These are phyloP conservation scores for Venturia nashicola DNA, from an alignment of 2,329 filamentous ascomycete species.

Conservation along the genomic window DNA sequence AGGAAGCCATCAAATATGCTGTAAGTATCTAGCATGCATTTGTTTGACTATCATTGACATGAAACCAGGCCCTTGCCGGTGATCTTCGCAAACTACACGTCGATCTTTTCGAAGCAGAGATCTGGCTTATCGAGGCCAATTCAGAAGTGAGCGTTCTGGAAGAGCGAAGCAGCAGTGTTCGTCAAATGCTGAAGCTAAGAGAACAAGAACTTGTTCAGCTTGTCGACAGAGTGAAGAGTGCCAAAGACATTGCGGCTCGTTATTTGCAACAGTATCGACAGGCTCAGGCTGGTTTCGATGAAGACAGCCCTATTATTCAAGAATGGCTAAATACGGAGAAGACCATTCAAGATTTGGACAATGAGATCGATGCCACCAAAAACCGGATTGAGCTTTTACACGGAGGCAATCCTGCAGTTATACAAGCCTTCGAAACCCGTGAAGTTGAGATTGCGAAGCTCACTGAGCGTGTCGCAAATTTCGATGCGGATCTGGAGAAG, in stretches of 20 bases:
- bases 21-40: slow-evolving; percentile 23
- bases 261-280: slow-evolving; percentile 9
- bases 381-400: slow-evolving; percentile 71
- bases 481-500: slow-evolving; percentile 46
- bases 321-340: slow-evolving; percentile 27
- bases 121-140: slow-evolving; percentile 65
- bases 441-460: slow-evolving; percentile 27
- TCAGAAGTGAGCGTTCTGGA: slow-evolving; percentile 67
- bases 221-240: slow-evolving; percentile 19
- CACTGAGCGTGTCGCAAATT: slow-evolving; percentile 49
- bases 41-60: slow-evolving; percentile 24
- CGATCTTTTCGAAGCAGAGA: slow-evolving; percentile 54
- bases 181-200: slow-evolving; percentile 37
- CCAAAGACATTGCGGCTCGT: slow-evolving; percentile 26
- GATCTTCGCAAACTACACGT: slow-evolving; percentile 31
- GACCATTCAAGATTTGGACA: slow-evolving; percentile 36
- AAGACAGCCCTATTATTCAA: neutral
- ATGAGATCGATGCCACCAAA: slow-evolving; percentile 61
- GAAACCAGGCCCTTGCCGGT: slow-evolving; percentile 28
- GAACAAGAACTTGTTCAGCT: slow-evolving; percentile 28
- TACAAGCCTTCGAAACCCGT: slow-evolving; percentile 67
- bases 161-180: slow-evolving; percentile 49
- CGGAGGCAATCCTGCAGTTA: slow-evolving; percentile 60
- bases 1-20: slow-evolving; percentile 40
- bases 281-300: neutral